phyloP scores from a whole-genome alignment of 371 early-diverging fungal species.

The Basidiobolus meristosporus region DNA sequence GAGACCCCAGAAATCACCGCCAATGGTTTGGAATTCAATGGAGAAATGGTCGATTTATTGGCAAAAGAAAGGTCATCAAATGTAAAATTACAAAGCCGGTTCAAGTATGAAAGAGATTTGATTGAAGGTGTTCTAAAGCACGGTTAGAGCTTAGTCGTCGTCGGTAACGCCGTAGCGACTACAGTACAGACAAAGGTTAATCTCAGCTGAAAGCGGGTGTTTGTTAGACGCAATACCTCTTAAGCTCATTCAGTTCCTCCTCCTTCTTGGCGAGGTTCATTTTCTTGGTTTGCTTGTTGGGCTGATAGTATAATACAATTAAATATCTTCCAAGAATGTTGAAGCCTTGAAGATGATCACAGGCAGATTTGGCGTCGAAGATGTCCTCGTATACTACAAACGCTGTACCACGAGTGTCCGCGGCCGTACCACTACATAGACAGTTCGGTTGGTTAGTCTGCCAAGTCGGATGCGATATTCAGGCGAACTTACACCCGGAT shows the following conservation, averaged over 20 bases:
- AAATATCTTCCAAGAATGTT: slow-evolving; percentile 88
- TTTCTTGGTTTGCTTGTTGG: slow-evolving; percentile 61
- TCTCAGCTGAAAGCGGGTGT: no score
- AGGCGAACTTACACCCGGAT: slow-evolving; percentile 44
- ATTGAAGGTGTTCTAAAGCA: no score
- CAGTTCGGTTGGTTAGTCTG: not conserved
- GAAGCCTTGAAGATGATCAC: slow-evolving; percentile 86
- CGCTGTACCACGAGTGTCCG: slow-evolving; percentile 83
- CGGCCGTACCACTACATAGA: slow-evolving; percentile 45
- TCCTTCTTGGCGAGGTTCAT: slow-evolving; percentile 71
- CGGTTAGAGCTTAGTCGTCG: no score
- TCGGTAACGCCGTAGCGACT: no score
- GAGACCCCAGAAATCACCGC: no score
- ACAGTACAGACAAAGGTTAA: no score
- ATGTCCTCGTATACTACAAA: slow-evolving; percentile 95
- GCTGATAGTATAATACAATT: slow-evolving; percentile 84
- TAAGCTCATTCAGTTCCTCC: slow-evolving; percentile 63
- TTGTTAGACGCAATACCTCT: slow-evolving; percentile 42
- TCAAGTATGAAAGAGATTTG: no score
- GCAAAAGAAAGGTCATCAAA: no score
- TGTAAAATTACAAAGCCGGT: no score
- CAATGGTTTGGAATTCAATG: no score
- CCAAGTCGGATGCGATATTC: not conserved
- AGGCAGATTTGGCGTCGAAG: slow-evolving; percentile 91
- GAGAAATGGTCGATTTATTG: no score